Evolutionary conservation across 768 basidiomycete genomes (phyloP), one percentile per base, ranked within the genome.

Genomic region (Dioszegia hungarica): DNA sequence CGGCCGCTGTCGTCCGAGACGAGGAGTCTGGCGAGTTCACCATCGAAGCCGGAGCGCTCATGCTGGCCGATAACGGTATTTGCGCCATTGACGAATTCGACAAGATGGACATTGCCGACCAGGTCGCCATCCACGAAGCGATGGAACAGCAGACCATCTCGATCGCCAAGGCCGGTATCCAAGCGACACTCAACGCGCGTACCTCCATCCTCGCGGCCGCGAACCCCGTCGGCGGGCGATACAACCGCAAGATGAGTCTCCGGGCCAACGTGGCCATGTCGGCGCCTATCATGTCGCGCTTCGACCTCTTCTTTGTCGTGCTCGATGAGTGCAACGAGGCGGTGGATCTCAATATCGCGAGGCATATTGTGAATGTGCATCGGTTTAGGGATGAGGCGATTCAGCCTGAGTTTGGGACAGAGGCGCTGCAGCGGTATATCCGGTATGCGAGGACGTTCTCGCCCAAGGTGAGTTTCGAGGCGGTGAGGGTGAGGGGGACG

Each of bases 41-140:
- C 0, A 98, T 98, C 70, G 95, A 99, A 79, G 95, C 95, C 20
- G 95, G 95, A 46, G 95, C 95, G 3, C 82, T 99, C 63, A 98
- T 99, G 95, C 83, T 99, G 3, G 95, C 95, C 5, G 95, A 99
- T 78, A 98, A 98, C 66, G 95, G 95, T 8, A 97, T 98, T 73
- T 99, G 95, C 72, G 93, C 93, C n/a, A 99, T 99, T 68, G 95
- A 99, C 79, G 95, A 98, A 77, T 99, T 99, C 70, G 95, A 99
- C 83, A 99, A 99, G 78, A 99, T 99, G 95, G 94, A 98, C 75
- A 85, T 97, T 50, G 86, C 89, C 0, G 95, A 98, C 75, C 95
- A 98, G 75, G 91, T 98, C 39, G 95, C 95, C 33, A 98, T 99
- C 67, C 95, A 99, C 81, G 95, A 98, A 79, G 95, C 94, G 17